Conservation (phyloP, 768 basidiomycete species). For the Hericium rajendrae region DNA sequence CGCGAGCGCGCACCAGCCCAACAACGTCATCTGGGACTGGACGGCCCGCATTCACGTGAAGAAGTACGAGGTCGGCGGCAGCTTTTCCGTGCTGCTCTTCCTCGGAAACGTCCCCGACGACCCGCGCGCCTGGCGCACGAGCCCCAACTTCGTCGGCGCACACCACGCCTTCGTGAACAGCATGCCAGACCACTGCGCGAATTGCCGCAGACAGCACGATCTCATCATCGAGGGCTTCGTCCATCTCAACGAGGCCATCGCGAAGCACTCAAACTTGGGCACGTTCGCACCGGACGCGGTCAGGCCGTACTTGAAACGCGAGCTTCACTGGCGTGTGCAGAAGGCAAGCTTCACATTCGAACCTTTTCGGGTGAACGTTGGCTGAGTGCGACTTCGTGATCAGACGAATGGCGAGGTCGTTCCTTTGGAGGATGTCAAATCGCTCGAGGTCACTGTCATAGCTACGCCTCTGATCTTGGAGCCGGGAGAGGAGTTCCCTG, state of each 20-base stretch:
- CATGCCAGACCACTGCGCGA: slow-evolving; percentile 26
- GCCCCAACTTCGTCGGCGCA: slow-evolving; percentile 31
- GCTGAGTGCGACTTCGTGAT: too few relatives aligned
- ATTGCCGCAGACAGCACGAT: slow-evolving; percentile 24
- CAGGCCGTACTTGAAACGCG: slow-evolving; percentile 29
- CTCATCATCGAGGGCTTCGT: slow-evolving; percentile 34
- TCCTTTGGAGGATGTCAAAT: not conserved
- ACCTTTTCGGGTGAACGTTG: too few relatives aligned
- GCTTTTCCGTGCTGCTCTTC: slow-evolving; percentile 40
- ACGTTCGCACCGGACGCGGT: slow-evolving; percentile 31
- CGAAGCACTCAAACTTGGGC: slow-evolving; percentile 14
- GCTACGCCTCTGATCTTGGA: not conserved
- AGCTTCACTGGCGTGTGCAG: slow-evolving; percentile 33
- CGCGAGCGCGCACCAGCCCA: not conserved
- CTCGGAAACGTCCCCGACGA: slow-evolving; percentile 32
- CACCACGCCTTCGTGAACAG: slow-evolving; percentile 34
- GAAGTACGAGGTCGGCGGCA: slow-evolving; percentile 33
- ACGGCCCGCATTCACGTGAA: slow-evolving; percentile 31
- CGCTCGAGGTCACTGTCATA: slow-evolving; percentile 8
- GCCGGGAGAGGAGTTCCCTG: slow-evolving; percentile 5
- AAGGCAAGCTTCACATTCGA: slow-evolving; percentile 21
- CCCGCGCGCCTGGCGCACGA: slow-evolving; percentile 26
- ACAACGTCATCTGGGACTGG: slow-evolving; percentile 26
- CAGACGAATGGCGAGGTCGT: slow-evolving; percentile 2
- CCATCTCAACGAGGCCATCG: slow-evolving; percentile 30